A percentile compares a stretch with the other conserved stretches of the same genome.
phyloP scores from a whole-genome alignment of 2,329 filamentous ascomycete genomes.

The Xylaria sp. region DNA sequence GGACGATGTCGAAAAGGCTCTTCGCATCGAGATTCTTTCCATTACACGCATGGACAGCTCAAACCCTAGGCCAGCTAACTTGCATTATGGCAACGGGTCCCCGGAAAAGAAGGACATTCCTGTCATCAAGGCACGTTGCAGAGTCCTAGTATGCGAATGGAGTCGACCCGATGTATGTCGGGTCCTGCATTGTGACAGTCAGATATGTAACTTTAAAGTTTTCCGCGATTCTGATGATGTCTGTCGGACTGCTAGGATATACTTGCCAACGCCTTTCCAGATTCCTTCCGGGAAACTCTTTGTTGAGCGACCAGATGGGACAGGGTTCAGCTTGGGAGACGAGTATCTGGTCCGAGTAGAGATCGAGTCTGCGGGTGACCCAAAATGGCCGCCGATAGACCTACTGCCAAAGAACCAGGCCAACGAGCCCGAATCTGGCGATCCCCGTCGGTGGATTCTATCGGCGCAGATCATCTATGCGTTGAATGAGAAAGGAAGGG shows the following conservation, averaged over 20 bases:
- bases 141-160: constrained; percentile 53
- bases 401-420: constrained; percentile 47
- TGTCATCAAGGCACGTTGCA: constrained; percentile 55
- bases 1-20: constrained; percentile 51
- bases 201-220: constrained; percentile 62
- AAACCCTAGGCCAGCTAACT: constrained; percentile 50
- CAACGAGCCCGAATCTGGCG: constrained; percentile 42
- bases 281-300: constrained; percentile 63
- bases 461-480: constrained; percentile 44
- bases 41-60: constrained; percentile 61
- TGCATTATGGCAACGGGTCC: constrained; percentile 51
- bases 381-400: constrained; percentile 63
- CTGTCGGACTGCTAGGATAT: constrained; percentile 59
- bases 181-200: constrained; percentile 63
- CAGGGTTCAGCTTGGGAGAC: constrained; percentile 59
- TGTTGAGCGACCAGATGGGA: constrained; percentile 59
- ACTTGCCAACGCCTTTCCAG: constrained; percentile 60
- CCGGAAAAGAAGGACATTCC: constrained; percentile 51
- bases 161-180: constrained; percentile 50
- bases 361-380: constrained; percentile 60
- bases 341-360: constrained; percentile 63
- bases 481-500: constrained; percentile 47
- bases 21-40: constrained; percentile 65
- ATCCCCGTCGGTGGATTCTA: constrained; percentile 46
- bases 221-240: constrained; percentile 60